Evolutionary conservation across 1,284 basidiomycete genomes (phyloP).

Genomic region (Taiwanofungus camphoratus): DNA sequence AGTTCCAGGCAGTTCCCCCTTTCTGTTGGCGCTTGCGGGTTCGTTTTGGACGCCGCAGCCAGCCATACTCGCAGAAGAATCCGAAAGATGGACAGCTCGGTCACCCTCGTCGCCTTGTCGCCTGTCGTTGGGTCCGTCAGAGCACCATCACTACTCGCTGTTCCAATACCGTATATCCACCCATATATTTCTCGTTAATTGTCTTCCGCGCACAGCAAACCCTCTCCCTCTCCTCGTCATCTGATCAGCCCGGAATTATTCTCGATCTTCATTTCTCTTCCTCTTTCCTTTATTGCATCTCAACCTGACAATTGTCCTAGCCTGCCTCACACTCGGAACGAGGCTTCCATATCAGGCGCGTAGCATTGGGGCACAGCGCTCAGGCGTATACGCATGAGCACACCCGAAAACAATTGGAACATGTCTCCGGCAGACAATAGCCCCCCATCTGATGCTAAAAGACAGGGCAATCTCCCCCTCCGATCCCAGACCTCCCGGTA

Average conservation of each 20-base stretch:
- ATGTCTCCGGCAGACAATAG: slow-evolving; percentile 20
- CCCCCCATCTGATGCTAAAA: slow-evolving; percentile 16
- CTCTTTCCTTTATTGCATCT: slow-evolving; percentile 5
- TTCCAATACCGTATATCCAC: background rate
- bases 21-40: slow-evolving; percentile 4
- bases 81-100: background rate
- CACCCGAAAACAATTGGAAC: slow-evolving; percentile 13
- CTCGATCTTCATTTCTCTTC: slow-evolving; percentile 4
- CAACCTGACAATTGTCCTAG: slow-evolving; percentile 15
- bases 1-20: slow-evolving; percentile 2
- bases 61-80: too few relatives aligned
- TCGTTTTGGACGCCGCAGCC: slow-evolving; percentile 3
- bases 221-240: slow-evolving; percentile 2
- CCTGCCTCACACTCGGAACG: slow-evolving; percentile 16
- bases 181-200: background rate
- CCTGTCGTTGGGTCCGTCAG: slow-evolving; percentile 10
- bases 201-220: background rate
- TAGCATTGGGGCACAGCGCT: slow-evolving; percentile 4
- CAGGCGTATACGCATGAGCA: slow-evolving; percentile 6
- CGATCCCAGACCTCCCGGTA: slow-evolving; percentile 10
- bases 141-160: background rate
- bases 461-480: slow-evolving; percentile 8
- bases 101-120: slow-evolving; percentile 18
- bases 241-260: slow-evolving; percentile 3
- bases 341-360: slow-evolving; percentile 16